Evolutionary conservation across 1,139 yeast species (phyloP), one percentile per base, ranked within the genome.

Genomic region (Pichia sp.): DNA sequence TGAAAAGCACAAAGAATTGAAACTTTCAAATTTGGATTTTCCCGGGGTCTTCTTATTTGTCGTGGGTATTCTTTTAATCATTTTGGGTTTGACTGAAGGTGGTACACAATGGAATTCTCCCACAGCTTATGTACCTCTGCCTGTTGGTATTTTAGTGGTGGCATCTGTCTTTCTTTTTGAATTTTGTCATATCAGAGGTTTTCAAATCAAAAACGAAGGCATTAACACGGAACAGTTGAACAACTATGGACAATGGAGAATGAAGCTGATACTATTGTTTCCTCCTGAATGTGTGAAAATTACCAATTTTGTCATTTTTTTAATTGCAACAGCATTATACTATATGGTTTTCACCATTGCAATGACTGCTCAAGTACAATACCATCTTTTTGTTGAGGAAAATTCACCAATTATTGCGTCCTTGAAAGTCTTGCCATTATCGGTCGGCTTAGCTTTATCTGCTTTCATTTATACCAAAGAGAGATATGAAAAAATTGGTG

Each of bases 21-120:
- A 48, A 33, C 16, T 60, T 35, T 43, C 40, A 40, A 45, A 62
- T 42, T 46, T 67, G 34, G 65, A 66, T 43, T 64, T 53, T 40
- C 42, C 47, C 29, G 68, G 64, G 1, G 56, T 58, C 2, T 29
- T 51, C 1, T 29, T 57, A 2, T 49, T 65, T 4, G 58, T 66
- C 34, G 45, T 49, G 6, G 67, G 67, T 0, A 44, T 59, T n/a
- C 48, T 65, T 4, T 44, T 66, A 27, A 49, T 66, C 8, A 60
- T 62, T 31, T 51, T 61, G 1, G 70, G 68, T 0, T 52, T 66
- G 16, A 64, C 66, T 1, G 64, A 65, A 48, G 68, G 66, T 27
- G 68, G 67, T 32, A 54, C 50, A 10, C 48, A 50, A 4, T 66
- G 69, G 69, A 51, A 51, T 3, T 37, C 53, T 2, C 62, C 68